Conservation (phyloP, 202 grass and related monocot species). For the Panicum hallii region DNA sequence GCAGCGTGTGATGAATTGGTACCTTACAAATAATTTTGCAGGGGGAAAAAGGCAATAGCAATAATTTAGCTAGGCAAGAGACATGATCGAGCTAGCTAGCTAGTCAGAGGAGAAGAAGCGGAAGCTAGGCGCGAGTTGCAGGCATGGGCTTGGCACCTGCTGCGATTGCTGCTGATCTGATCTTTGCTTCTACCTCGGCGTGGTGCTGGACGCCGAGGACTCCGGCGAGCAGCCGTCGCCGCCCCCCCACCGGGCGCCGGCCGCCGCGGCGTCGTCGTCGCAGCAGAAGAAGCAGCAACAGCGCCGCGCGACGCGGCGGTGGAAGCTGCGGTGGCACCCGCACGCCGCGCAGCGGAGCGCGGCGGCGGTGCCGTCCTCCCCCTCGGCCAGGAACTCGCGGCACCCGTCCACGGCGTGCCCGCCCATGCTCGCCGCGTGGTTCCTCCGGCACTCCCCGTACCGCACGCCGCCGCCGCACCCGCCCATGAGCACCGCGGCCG, state of each 20-base stretch:
- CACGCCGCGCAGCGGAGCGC: slow-evolving; percentile 81
- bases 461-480: slow-evolving; percentile 36
- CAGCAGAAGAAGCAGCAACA: slow-evolving; percentile 16
- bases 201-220: slow-evolving; percentile 56
- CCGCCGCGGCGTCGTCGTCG: not conserved
- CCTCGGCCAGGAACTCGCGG: slow-evolving; percentile 78
- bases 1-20: not conserved
- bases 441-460: slow-evolving; percentile 75
- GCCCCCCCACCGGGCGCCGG: too few relatives aligned
- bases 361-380: slow-evolving; percentile 72
- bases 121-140: not conserved
- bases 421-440: slow-evolving; percentile 81
- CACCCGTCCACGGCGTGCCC: slow-evolving; percentile 86
- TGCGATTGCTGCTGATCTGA: not conserved
- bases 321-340: slow-evolving; percentile 90
- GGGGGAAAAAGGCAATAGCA: not conserved
- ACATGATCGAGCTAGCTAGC: slow-evolving; percentile 3
- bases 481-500: not conserved
- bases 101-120: not conserved
- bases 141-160: slow-evolving; percentile 20
- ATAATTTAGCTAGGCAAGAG: slow-evolving; percentile 2
- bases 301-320: slow-evolving; percentile 53
- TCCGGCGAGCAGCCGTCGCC: slow-evolving; percentile 35
- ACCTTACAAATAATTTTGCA: slow-evolving; percentile 17
- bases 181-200: slow-evolving; percentile 25